phyloP scores from a whole-genome alignment of 2,329 filamentous ascomycete genomes.

The Orbilia blumenaviensis region DNA sequence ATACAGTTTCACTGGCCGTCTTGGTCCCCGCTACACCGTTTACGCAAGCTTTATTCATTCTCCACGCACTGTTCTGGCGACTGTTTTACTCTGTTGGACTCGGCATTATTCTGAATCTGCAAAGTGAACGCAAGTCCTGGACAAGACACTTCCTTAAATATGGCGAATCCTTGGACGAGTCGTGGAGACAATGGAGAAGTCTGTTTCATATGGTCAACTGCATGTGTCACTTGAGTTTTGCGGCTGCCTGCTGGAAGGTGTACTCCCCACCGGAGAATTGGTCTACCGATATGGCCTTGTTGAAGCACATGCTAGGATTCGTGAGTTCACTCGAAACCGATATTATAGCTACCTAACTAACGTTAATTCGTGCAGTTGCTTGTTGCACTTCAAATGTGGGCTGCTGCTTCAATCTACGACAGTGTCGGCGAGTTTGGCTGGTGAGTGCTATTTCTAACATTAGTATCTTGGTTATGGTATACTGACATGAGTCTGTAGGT shows the following conservation, averaged over 20 bases:
- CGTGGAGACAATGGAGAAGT: slow-evolving; percentile 97
- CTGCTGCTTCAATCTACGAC: slow-evolving; percentile 89
- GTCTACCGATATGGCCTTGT: slow-evolving; percentile 82
- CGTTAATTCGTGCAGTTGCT: slow-evolving; percentile 63
- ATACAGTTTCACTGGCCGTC: slow-evolving; percentile 76
- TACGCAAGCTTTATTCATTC: slow-evolving; percentile 80
- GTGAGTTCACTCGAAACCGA: slow-evolving; percentile 58
- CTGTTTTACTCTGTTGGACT: slow-evolving; percentile 92
- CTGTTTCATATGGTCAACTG: slow-evolving; percentile 92
- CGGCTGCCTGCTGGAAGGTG: slow-evolving; percentile 95
- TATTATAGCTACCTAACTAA: slow-evolving; percentile 1
- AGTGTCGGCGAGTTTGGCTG: slow-evolving; percentile 97
- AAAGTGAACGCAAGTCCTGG: slow-evolving; percentile 92
- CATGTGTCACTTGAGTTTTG: slow-evolving; percentile 87
- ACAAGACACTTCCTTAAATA: slow-evolving; percentile 97
- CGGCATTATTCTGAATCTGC: slow-evolving; percentile 81
- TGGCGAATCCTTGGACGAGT: slow-evolving; percentile 87
- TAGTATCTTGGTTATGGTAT: neutral
- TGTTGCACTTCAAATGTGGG: slow-evolving; percentile 90
- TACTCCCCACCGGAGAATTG: slow-evolving; percentile 87
- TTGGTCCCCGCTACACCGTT: slow-evolving; percentile 78
- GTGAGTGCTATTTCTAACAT: slow-evolving; percentile 59
- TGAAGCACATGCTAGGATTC: slow-evolving; percentile 85
- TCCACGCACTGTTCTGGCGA: slow-evolving; percentile 83
- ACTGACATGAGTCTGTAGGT: slow-evolving; percentile 61